Percentiles rank a stretch among this genome's conserved stretches.
Conservation (phyloP, 768 basidiomycete genomes). For the Suillus placidus region DNA sequence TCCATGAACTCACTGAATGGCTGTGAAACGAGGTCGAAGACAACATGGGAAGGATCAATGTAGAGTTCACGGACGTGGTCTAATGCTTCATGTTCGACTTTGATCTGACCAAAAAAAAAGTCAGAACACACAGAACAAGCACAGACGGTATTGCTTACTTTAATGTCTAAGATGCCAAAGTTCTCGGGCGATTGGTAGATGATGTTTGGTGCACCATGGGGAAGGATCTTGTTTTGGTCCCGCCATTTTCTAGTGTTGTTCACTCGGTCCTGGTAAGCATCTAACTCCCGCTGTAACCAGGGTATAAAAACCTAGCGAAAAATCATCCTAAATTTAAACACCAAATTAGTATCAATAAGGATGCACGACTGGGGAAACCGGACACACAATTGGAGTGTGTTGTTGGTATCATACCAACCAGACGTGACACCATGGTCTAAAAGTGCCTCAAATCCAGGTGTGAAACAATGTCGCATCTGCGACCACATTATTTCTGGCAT, state of each 20-base stretch:
- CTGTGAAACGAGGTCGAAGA: constrained; percentile 40
- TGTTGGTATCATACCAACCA: constrained; percentile 28
- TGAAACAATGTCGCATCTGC: constrained; percentile 21
- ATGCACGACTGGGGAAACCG: no score
- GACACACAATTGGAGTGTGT: no score
- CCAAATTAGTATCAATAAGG: no score
- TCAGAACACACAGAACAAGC: neutral
- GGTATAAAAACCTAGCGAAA: no score
- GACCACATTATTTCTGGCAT: constrained; percentile 23
- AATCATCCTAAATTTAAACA: no score
- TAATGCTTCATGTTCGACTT: neutral
- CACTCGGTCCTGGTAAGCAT: no score
- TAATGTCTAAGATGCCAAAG: neutral
- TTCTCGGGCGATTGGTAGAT: neutral
- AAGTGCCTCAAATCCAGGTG: constrained; percentile 37
- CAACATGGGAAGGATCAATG: neutral
- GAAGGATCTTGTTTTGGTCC: neutral
- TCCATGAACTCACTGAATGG: constrained; percentile 28
- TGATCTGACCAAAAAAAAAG: neutral
- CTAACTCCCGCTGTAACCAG: no score
- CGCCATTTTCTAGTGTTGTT: no score
- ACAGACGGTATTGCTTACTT: neutral
- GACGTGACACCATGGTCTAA: constrained; percentile 33
- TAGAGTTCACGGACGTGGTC: neutral
- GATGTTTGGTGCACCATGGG: neutral